Evolutionary conservation across 306 rosid species (phyloP), one percentile per base, ranked within the genome.

Genomic region (Dicorynia guianensis): DNA sequence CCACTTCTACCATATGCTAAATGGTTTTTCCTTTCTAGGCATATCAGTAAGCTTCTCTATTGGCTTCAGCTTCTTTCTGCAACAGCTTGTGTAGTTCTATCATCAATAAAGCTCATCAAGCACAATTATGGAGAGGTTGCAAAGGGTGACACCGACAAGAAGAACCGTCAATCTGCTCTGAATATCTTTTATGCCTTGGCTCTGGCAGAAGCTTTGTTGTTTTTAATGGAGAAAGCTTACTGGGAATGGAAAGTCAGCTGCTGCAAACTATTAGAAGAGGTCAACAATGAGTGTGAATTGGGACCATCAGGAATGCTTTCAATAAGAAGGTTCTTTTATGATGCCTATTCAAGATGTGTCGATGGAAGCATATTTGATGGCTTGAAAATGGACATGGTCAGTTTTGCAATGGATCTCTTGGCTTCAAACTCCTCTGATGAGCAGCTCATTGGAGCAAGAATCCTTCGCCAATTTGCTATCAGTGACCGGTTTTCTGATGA

Each of bases 41-140:
- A 96, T 74, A 75, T 96, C 72, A 92, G 99, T 48, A 92, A 76
- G 89, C 52, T 96, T 85, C 85, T 96, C 34, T 90, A 87, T 84
- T 96, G 99, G 98, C 98, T 92, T 57, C 99, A 92, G 81, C 88
- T 96, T 39, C 70, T 96, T 14, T 96, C 99, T 66, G 99, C 99
- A 34, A 80, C 79, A 34, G 92, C 93, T 70, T 90, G 99, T 33
- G 89, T 90, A 10, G 90, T 74, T 69, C 97, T 96, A 47, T 96
- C 99, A 1, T 71, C 58, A 5, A 81, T 71, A 82, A 96, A 86
- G 85, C 91, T 96, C 67, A 72, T 87, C 61, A 81, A 55, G 74
- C 93, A 43, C 46, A 77, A 96, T 67, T 96, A 86, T 68, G 99
- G 99, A 19, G 88, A 87, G 9, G 58, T 90, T 15, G 91, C 76